Conservation (phyloP, 2,329 filamentous ascomycete species). For the Cercospora sp. region DNA sequence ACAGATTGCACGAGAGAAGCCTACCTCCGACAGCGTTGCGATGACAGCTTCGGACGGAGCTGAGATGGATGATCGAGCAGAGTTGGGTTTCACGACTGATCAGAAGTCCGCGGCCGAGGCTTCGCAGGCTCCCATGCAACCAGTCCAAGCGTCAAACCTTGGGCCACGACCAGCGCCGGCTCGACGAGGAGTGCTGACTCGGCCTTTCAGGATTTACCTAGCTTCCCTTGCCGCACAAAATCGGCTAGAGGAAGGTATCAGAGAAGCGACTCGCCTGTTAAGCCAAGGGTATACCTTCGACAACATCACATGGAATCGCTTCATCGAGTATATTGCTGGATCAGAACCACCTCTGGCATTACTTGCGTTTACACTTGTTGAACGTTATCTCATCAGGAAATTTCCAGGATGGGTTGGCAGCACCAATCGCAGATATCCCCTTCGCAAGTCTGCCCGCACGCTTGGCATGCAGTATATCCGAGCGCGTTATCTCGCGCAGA, state of each 20-base stretch:
- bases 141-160: not conserved
- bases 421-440: constrained; percentile 36
- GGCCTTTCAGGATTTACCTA: constrained; percentile 55
- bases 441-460: constrained; percentile 29
- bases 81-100: constrained; percentile 18
- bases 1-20: not conserved
- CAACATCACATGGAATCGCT: constrained; percentile 72
- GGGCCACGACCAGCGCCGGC: constrained; percentile 22
- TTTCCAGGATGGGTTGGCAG: constrained; percentile 69
- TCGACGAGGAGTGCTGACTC: constrained; percentile 43
- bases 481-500: constrained; percentile 30
- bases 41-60: not conserved
- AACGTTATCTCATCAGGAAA: constrained; percentile 72
- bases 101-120: not conserved
- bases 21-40: not conserved
- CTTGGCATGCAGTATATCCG: constrained; percentile 35
- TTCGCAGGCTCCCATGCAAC: not conserved
- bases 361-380: constrained; percentile 72
- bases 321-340: constrained; percentile 61
- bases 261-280: constrained; percentile 57
- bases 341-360: constrained; percentile 51
- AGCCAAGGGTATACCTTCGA: constrained; percentile 71
- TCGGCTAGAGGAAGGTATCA: constrained; percentile 41
- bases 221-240: constrained; percentile 54
- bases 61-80: constrained; percentile 16